phyloP scores from a whole-genome alignment of 176 grass and related monocot species.

The Musa troglodytarum region DNA sequence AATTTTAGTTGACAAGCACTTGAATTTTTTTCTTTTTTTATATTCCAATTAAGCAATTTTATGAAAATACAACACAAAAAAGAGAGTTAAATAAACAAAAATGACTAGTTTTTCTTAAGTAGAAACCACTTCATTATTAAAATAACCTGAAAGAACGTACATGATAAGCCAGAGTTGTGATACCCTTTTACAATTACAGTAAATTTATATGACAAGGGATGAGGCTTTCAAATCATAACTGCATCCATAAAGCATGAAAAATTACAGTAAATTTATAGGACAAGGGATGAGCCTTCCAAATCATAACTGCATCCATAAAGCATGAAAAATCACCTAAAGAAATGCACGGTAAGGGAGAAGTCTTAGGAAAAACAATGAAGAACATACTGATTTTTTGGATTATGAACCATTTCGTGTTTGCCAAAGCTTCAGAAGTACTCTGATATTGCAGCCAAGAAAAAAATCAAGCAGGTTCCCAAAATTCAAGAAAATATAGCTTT shows the following conservation, averaged over 20 bases:
- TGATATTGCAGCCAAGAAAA: background rate
- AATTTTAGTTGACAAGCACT: too few relatives aligned
- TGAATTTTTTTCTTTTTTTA: too few relatives aligned
- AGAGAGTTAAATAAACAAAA: background rate
- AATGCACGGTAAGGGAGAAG: background rate
- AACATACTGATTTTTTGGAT: background rate
- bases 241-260: background rate
- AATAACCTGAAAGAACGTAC: background rate
- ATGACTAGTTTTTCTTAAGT: too few relatives aligned
- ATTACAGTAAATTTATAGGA: background rate
- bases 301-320: background rate
- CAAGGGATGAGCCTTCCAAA: background rate
- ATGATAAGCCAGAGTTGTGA: background rate
- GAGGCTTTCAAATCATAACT: too few relatives aligned
- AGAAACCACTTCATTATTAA: background rate
- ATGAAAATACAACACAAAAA: too few relatives aligned
- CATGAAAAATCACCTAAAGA: background rate
- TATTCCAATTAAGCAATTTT: background rate
- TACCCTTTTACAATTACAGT: background rate
- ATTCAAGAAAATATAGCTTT: background rate
- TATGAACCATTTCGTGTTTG: background rate
- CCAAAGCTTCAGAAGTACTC: background rate
- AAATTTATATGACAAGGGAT: background rate
- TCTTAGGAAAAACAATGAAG: background rate
- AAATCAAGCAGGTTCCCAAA: background rate